Evolutionary conservation across 2,329 filamentous ascomycete genomes (phyloP), one percentile per base, ranked within the genome.

Genomic region (Cryphonectria naterciae): DNA sequence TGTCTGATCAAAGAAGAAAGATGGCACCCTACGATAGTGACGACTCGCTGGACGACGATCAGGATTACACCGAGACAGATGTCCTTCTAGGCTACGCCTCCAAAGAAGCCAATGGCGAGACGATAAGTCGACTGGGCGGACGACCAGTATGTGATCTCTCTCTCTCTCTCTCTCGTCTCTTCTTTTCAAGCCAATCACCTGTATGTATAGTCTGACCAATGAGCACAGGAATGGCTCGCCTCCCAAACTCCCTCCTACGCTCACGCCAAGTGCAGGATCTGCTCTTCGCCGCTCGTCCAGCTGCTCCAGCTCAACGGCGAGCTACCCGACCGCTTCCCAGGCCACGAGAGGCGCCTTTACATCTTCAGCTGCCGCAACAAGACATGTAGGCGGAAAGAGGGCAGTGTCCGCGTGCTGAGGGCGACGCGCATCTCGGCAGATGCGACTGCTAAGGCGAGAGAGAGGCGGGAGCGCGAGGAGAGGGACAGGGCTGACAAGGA

Each of bases 301-400:
- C 88, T 99, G 3, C 87, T 99, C 63, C 94, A 99, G 81, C 87
- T 99, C 39, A 94, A 99, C 81, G 95, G 90, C 76, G 94, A 98
- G 79, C 86, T 98, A 4, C 95, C 94, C 19, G 92, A 95, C 69
- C 87, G 89, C 65, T 98, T 97, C 77, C 92, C 94, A 1, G 90
- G 91, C 69, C 93, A 98, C 81, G 94, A 98, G 77, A 87, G 96
- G 75, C 89, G 95, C 73, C 80, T 99, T 25, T 98, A 98, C 78
- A 85, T 99, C 17, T 94, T 97, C 80, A 88, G 88, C 25, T 99
- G 96, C 80, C 88, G 90, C 71, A 87, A 89, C 74, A 93, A 93
- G 79, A 85, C 89, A 15, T 99, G 96, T 79, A 89, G 93, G 76
- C 87, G 95, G 74, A 95, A 94, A 77, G 87, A 91, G 28, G 96